Conservation (phyloP, 2,329 filamentous ascomycete species). For the Trichoderma brevicompactum region DNA sequence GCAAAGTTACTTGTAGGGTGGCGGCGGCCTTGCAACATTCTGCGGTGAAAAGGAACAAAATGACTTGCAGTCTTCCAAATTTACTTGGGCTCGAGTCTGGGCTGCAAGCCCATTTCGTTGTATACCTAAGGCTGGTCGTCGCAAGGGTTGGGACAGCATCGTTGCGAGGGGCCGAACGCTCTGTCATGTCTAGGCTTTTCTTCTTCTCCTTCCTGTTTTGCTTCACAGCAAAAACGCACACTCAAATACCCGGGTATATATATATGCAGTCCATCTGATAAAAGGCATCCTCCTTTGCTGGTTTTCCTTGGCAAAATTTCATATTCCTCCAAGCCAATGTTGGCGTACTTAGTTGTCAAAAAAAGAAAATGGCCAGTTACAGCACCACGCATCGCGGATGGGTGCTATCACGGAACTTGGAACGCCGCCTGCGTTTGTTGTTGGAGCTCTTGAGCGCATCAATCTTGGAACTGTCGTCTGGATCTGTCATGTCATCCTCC, state of each 20-base stretch:
- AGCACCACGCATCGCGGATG: conserved; percentile 51
- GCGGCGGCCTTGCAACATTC: not conserved
- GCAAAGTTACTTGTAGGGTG: not conserved
- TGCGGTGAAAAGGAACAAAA: not conserved
- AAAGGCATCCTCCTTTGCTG: not conserved
- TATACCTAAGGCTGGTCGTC: not conserved
- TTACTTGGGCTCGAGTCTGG: not conserved
- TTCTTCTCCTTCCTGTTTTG: not conserved
- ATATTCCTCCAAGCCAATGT: not conserved
- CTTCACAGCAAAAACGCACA: conserved; percentile 4
- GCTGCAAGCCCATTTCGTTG: not conserved
- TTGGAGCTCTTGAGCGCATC: conserved; percentile 41
- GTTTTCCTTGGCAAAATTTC: not conserved
- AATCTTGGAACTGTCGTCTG: conserved; percentile 49
- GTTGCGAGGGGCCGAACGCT: not conserved
- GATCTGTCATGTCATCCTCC: conserved; percentile 57
- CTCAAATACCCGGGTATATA: conserved; percentile 23
- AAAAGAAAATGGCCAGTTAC: conserved; percentile 36
- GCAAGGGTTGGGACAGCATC: not conserved
- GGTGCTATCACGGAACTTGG: conserved; percentile 39
- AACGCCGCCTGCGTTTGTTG: conserved; percentile 38
- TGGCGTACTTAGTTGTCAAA: not conserved
- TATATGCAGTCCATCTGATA: conserved; percentile 1
- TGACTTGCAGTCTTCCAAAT: not conserved
- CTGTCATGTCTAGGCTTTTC: not conserved